Evolutionary conservation across 2,329 filamentous ascomycete species (phyloP).

Genomic region (Aaosphaeria pasadenensis): DNA sequence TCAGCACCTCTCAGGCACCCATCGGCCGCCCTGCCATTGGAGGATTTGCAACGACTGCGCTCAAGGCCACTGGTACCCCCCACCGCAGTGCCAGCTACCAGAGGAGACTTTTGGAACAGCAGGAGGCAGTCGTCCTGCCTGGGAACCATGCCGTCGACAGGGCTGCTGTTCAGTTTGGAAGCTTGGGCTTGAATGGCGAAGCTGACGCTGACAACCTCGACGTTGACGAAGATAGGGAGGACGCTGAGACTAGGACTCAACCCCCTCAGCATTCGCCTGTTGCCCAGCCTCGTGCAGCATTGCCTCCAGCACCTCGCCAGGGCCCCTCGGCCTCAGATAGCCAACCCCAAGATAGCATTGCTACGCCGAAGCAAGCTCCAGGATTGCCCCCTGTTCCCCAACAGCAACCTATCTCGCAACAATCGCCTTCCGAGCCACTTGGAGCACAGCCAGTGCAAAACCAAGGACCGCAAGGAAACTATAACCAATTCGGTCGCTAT

Average conservation of each 20-base stretch:
- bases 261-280: conserved; percentile 91
- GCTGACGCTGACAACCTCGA: conserved; percentile 64
- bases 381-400: conserved; percentile 61
- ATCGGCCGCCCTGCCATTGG: conserved; percentile 62
- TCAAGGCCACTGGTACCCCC: conserved; percentile 67
- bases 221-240: conserved; percentile 90
- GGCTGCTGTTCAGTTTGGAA: conserved; percentile 92
- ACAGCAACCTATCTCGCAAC: conserved; percentile 44
- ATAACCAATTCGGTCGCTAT: conserved; percentile 69
- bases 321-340: conserved; percentile 39
- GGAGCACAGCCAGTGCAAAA: conserved; percentile 55
- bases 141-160: conserved; percentile 93
- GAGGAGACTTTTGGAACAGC: conserved; percentile 85
- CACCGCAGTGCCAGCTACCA: conserved; percentile 76
- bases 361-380: conserved; percentile 59
- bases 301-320: conserved; percentile 67
- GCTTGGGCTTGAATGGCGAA: conserved; percentile 81
- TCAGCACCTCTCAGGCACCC: conserved; percentile 55
- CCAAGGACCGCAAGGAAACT: conserved; percentile 44
- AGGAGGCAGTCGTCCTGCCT: conserved; percentile 97
- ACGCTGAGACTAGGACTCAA: conserved; percentile 90
- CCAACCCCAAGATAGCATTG: conserved; percentile 20
- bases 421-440: conserved; percentile 44
- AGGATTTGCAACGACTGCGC: conserved; percentile 75
- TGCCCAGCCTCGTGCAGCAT: conserved; percentile 76